These are phyloP conservation scores for Moricandia arvensis DNA, from an alignment of 345 rosid species.

Conservation along the genomic window DNA sequence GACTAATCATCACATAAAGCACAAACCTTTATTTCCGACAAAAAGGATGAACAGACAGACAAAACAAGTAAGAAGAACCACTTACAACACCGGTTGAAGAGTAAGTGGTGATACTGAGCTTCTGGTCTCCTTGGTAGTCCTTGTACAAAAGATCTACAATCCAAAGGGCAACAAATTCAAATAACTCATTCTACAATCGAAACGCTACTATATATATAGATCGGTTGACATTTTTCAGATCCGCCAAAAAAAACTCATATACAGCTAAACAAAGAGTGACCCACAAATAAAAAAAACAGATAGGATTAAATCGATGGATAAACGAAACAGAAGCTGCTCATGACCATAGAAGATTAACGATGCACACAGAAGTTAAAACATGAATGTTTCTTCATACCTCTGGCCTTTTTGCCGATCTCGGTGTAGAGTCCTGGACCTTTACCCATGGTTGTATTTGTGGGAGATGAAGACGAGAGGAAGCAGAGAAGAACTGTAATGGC, in stretches of 20 bases:
- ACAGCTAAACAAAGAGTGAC: not conserved
- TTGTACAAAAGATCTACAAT: slow-evolving; percentile 69
- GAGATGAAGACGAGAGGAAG: not conserved
- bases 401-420: slow-evolving; percentile 89
- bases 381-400: slow-evolving; percentile 45
- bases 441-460: slow-evolving; percentile 47
- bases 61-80: not conserved
- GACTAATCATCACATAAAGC: not conserved
- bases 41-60: not conserved
- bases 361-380: too few species aligned
- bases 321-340: not conserved
- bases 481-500: not conserved
- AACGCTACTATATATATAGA: not conserved
- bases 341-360: too few species aligned
- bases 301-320: not conserved
- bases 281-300: not conserved
- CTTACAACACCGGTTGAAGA: slow-evolving; percentile 87
- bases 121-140: slow-evolving; percentile 93
- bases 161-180: not conserved
- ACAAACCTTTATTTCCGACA: not conserved
- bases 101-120: slow-evolving; percentile 76
- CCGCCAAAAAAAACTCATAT: not conserved
- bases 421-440: slow-evolving; percentile 95
- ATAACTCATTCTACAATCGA: not conserved
- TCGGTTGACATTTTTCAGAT: slow-evolving; percentile 18